Evolutionary conservation across 1,139 yeast species (phyloP), one percentile per base, ranked within the genome.

Genomic region (Sugiyamaella pinicola): DNA sequence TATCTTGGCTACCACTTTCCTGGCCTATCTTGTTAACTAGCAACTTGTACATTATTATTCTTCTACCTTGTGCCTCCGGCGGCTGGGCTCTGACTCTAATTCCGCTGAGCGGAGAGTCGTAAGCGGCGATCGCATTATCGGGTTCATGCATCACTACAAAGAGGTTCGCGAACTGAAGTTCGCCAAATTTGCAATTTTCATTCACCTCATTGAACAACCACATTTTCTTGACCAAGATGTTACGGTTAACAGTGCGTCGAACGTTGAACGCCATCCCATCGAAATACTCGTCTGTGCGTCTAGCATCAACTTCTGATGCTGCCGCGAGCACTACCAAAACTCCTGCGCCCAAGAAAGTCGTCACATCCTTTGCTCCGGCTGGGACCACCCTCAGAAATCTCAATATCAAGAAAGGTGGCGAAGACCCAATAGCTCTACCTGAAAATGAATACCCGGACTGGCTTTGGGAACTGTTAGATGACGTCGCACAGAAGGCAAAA

Each of bases 381-480:
- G 99, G 99, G 6, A 88, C 98, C 0, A 78, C 80, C 12, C 76
- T 93, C 60, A 87, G 87, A 64, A 76, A 76, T 21, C 74, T 91
- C 64, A 87, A 87, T 63, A 78, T 93, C 52, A 81, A 79, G 66
- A 90, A 90, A 68, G 76, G 79, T 35, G 96, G 95, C 19, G 82
- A 84, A 58, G 96, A 90, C 61, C 93, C 96, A n/a, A 84, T 89
- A 5, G 98, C 99, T 1, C 72, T 85, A 53, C 87, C 85, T 58
- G 98, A 93, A 66, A 74, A 77, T 38, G 96, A 91, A 64, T 93
- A 93, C 66, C 99, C 99, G 2, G 88, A 79, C 47, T 93, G 98
- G 98, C 78, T 93, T 55, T 93, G 99, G 99, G 81, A 78, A n/a
- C 76, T 88, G 57, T 78, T 90, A 44, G 95, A 90, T 67, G 75